Evolutionary conservation across 306 rosid genomes (phyloP).

Genomic region (Inga leiocalycina): DNA sequence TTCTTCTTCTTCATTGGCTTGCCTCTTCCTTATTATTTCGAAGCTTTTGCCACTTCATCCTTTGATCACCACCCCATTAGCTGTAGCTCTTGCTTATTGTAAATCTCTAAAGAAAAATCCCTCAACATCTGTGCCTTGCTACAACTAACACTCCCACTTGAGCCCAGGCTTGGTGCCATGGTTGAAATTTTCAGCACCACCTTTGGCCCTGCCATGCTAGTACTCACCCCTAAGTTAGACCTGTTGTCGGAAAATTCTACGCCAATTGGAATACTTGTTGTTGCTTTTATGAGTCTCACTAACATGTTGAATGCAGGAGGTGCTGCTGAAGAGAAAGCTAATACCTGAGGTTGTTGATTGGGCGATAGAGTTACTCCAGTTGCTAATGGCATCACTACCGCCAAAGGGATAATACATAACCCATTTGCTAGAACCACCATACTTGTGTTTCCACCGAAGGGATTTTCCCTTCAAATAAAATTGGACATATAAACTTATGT

Average conservation of each 20-base stretch:
- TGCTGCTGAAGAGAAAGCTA: slow-evolving; percentile 56
- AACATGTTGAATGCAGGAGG: slow-evolving; percentile 48
- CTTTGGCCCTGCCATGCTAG: slow-evolving; percentile 54
- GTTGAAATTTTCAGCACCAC: slow-evolving; percentile 44
- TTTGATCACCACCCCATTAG: slow-evolving; percentile 18
- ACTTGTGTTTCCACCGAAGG: slow-evolving; percentile 23
- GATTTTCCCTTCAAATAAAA: too few species aligned
- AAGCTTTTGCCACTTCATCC: background rate
- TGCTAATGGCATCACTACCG: too few species aligned
- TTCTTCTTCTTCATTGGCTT: background rate
- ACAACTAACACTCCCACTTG: background rate
- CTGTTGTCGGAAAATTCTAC: slow-evolving; percentile 19
- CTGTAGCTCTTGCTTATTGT: slow-evolving; percentile 33
- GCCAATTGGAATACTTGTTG: slow-evolving; percentile 14
- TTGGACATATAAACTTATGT: too few species aligned
- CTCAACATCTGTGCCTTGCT: slow-evolving; percentile 21
- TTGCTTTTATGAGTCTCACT: slow-evolving; percentile 38
- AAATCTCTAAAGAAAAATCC: slow-evolving; percentile 34
- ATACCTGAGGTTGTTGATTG: slow-evolving; percentile 50
- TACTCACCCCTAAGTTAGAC: slow-evolving; percentile 34
- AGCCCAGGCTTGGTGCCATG: slow-evolving; percentile 40
- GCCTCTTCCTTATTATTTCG: background rate
- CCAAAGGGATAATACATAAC: slow-evolving; percentile 65
- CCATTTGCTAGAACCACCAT: slow-evolving; percentile 63
- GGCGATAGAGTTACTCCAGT: background rate